Evolutionary conservation across 768 basidiomycete species (phyloP), one percentile per base, ranked within the genome.

Genomic region (Lactarius hengduanensis): DNA sequence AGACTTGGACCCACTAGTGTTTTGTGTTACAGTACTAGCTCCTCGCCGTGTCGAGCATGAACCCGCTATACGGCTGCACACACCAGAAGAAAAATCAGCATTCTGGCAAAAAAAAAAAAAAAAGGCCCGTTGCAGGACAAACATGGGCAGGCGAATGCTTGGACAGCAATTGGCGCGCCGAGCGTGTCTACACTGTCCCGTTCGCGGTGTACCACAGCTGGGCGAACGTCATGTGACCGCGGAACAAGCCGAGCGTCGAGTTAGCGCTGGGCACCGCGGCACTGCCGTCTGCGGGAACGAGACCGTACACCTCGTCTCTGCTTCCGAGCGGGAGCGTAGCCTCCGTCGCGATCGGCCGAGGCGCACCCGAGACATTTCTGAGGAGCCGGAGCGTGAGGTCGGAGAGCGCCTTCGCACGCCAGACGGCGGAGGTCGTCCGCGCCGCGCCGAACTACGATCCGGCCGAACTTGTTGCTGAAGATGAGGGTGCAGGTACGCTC

Each of bases 11-110:
- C 34, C 8, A 34, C 34, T 9, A 34, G 34, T 34, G 34, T 34
- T 34, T 34, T 34, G 9, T 9, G 32, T 32, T 32, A 32, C 32
- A 7, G 65, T 58, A 66, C 61, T 30, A 94, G 76, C 92, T 88
- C 34, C 92, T 79, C 1, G 91, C 80, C 0, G 92, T 94, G 73
- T 94, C 92, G 15, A 94, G 81, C 84, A 93, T 84, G 63, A 92
- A 81, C 9, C 88, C 91, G 28, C 92, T 84, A 73, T 87, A 90
- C 0, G 87, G 87, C 87, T 89, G 70, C 6, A 57, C 30, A 32
- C 9, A 8, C 8, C 30, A 22, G 47, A 65, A 36, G 55, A 11
- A 38, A 38, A 38, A 55, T 32, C 34, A 5, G n/a, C 61, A 56
- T 47, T 57, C 22, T 1, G 20, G 16, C n/a, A 15, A 41, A 2